Evolutionary conservation across 352 stramenopile genomes (phyloP).

Genomic region (Phytophthora litchii): DNA sequence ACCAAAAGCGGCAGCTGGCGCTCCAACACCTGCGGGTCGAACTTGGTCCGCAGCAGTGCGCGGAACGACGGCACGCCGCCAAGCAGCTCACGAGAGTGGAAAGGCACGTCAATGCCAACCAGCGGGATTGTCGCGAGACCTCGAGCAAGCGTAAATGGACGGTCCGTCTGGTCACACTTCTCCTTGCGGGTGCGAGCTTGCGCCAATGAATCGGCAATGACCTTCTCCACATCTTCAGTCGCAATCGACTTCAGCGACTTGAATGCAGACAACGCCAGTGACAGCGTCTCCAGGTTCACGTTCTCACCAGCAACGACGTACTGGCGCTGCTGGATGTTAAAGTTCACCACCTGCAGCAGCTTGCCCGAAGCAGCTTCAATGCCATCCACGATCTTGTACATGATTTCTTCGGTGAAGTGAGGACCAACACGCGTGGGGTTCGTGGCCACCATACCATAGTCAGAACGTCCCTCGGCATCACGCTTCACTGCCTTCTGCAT

Average conservation of each 20-base stretch:
- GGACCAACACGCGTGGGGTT: conserved; percentile 80
- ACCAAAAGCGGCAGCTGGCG: conserved; percentile 73
- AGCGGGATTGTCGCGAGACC: conserved; percentile 87
- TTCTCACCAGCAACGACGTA: conserved; percentile 88
- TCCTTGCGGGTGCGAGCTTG: conserved; percentile 71
- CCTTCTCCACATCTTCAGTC: conserved; percentile 46
- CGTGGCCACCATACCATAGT: conserved; percentile 89
- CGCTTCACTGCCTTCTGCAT: conserved; percentile 69
- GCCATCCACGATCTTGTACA: conserved; percentile 76
- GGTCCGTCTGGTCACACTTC: conserved; percentile 51
- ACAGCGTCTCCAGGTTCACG: conserved; percentile 83
- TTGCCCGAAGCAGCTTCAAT: conserved; percentile 66
- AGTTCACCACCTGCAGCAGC: conserved; percentile 89
- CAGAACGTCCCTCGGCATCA: conserved; percentile 65
- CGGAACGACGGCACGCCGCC: conserved; percentile 82
- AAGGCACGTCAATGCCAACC: conserved; percentile 90
- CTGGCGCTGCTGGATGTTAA: conserved; percentile 85
- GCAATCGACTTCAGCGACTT: conserved; percentile 56
- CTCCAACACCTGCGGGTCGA: conserved; percentile 69
- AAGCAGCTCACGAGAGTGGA: conserved; percentile 88
- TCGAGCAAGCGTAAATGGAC: conserved; percentile 65
- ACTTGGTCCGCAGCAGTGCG: conserved; percentile 71
- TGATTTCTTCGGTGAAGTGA: conserved; percentile 69
- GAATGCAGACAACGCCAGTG: conserved; percentile 56
- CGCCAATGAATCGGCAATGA: conserved; percentile 61